Evolutionary conservation across 352 stramenopile species (phyloP).

Genomic region (Phytophthora nicotianae): DNA sequence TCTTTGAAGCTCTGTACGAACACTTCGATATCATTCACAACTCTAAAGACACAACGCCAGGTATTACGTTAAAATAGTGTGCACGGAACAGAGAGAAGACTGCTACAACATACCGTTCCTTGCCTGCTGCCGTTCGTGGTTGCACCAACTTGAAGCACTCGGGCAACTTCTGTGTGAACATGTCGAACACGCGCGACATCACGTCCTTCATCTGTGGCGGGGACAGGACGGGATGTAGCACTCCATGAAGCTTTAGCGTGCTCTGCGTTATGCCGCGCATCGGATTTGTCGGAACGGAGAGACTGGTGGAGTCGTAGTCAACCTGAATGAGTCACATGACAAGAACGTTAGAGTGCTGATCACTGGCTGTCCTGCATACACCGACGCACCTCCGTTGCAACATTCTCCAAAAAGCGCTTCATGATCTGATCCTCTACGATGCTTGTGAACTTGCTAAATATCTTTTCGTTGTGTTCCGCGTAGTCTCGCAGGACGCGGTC

Average conservation of each 20-base stretch:
- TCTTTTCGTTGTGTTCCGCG: conserved; percentile 96
- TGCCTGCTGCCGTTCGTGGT: conserved; percentile 73
- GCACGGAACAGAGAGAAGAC: background rate
- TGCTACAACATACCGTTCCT: conserved; percentile 54
- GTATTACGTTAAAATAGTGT: conserved; percentile 3
- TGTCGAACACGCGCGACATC: conserved; percentile 91
- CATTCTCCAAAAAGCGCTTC: conserved; percentile 88
- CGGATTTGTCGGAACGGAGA: conserved; percentile 72
- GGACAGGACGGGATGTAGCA: conserved; percentile 93
- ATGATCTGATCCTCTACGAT: conserved; percentile 98
- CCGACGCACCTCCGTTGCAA: conserved; percentile 58
- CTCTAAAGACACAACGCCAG: conserved; percentile 32
- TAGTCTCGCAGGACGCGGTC: conserved; percentile 96
- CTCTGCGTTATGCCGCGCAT: conserved; percentile 95
- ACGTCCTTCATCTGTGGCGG: conserved; percentile 95
- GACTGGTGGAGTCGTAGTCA: conserved; percentile 68
- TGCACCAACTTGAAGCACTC: conserved; percentile 89
- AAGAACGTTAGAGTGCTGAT: conserved; percentile 35
- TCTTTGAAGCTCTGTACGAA: conserved; percentile 82
- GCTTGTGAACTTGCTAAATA: conserved; percentile 97
- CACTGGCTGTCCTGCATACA: conserved; percentile 17
- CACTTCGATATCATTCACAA: conserved; percentile 72
- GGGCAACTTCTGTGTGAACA: conserved; percentile 89
- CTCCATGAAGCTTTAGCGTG: conserved; percentile 95
- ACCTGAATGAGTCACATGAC: conserved; percentile 51